Base-by-base conservation (phyloP, 306 rosid genomes). In the Lagenaria siceraria region DNA sequence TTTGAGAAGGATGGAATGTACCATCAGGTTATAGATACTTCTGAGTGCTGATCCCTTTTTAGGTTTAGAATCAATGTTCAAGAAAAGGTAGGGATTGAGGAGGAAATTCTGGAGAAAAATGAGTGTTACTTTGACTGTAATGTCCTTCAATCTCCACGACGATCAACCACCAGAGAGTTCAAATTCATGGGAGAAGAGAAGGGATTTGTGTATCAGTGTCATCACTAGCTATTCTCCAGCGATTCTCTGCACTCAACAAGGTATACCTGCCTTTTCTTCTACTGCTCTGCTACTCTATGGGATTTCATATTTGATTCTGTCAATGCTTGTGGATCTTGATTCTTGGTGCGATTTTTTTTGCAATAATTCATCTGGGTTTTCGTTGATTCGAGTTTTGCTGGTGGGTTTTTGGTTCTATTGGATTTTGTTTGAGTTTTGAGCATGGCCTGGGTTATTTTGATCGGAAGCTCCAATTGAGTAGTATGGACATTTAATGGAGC, bases 61-160 rank as follows among this genome's bases (percentile, higher is more conserved):
- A 46, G 75, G 22, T 46, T 70, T 24, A 12, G 25, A 46, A 75
- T 75, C 63, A 79, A 18, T 77, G 36, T 74, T 31, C 27, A 27
- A 25, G 42, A 18, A 27, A 49, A 72, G 18, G 43, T 27, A 18
- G 61, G 77, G 61, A 49, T 72, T 49, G 31, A 12, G 21, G 31
- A 31, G 21, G 27, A 71, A 59, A 38, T 18, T 53, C 18, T 74
- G 25, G 62, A 10, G 6, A 87, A 84, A 87, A 84, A 95, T 96
- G 99, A 96, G 96, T 84, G 96, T 89, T 55, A 83, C 97, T 77
- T 85, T 92, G 87, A 86, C 97, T 78, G 92, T 90, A 79, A 92
- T 96, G 98, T 88, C 97, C 88, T 92, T 96, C 88, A 92, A 92
- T 88, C 96, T 96, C 13, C 92, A 86, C n/a, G 99, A 96, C 55